Base-by-base conservation (phyloP, 2,329 filamentous ascomycete genomes). In the Xylaria sp. region DNA sequence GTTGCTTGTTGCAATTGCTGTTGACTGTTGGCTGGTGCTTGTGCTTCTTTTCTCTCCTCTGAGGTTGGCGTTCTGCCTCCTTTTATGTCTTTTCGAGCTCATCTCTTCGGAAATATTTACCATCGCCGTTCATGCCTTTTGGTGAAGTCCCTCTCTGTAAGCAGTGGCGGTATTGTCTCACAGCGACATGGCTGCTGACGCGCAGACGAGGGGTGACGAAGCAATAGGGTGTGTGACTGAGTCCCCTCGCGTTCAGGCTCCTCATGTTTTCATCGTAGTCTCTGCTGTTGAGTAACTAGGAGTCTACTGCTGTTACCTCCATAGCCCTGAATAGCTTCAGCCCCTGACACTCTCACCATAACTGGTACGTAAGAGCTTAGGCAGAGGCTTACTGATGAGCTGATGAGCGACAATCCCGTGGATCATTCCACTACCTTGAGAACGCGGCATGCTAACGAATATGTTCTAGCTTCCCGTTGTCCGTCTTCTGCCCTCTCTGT, bases 81-180 rank as follows among this genome's bases (percentile, higher is more conserved):
- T 34, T 54, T 57, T 60, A 55, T 60, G 58, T 42, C 40, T 40
- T 19, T 49, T 42, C 18, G 16, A 48, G 20, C 18, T 37, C 29
- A 9, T 46, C 19, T 52, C 20, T 45, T 22, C 18, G 8, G 40
- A 8, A 6, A 4, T 21, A 18, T 22, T 21, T 44, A 19, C 37
- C 18, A 26, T 45, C 17, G 17, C n/a, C 19, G 17, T 9, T 8
- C 11, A 17, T 19, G 17, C 9, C 29, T 34, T 34, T 34, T 13
- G 29, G 29, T 13, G 11, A 34, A 3, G 29, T 34, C 16, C 29
- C 29, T 13, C 16, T 34, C n/a, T n/a, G n/a, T n/a, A n/a, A n/a
- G n/a, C n/a, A n/a, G n/a, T n/a, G n/a, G n/a, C n/a, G n/a, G n/a
- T n/a, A n/a, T n/a, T n/a, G n/a, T n/a, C n/a, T n/a, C n/a, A n/a